Conservation (phyloP, 2,329 filamentous ascomycete species). For the Ophiostoma perfectum region DNA sequence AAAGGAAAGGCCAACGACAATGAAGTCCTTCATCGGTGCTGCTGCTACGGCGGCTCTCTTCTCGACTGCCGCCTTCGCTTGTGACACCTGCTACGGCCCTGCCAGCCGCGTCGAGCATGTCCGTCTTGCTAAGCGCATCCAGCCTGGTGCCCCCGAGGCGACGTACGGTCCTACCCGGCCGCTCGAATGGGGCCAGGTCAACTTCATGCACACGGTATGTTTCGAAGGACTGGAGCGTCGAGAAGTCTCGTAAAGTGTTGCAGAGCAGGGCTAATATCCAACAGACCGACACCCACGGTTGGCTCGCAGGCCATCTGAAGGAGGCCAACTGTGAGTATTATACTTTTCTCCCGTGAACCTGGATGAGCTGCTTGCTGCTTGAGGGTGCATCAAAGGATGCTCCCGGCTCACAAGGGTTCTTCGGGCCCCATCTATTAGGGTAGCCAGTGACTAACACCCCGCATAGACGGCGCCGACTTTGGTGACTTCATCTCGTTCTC, state of each 20-base stretch:
- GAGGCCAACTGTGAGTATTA: conserved; percentile 47
- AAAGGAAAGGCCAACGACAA: background rate
- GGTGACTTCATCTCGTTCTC: conserved; percentile 60
- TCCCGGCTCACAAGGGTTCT: background rate
- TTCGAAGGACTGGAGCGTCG: background rate
- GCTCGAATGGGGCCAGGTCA: conserved; percentile 59
- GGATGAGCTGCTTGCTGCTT: background rate
- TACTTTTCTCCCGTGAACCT: background rate
- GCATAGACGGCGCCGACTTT: conserved; percentile 54
- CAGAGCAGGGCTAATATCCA: background rate
- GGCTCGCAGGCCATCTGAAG: conserved; percentile 58
- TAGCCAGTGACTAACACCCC: background rate
- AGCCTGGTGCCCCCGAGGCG: conserved; percentile 42
- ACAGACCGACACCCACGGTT: conserved; percentile 55
- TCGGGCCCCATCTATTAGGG: background rate
- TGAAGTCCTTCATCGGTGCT: conserved; percentile 13
- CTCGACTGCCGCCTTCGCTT: conserved; percentile 33
- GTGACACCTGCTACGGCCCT: conserved; percentile 41
- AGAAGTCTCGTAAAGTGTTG: background rate
- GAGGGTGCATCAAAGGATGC: background rate
- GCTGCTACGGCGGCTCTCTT: conserved; percentile 18
- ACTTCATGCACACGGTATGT: conserved; percentile 52
- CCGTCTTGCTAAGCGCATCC: conserved; percentile 45
- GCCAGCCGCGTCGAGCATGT: conserved; percentile 37
- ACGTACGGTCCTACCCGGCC: conserved; percentile 37